A percentile compares a stretch with the other conserved stretches of the same genome.
Conservation (phyloP, 306 rosid species). For the Cucurbita moschata region DNA sequence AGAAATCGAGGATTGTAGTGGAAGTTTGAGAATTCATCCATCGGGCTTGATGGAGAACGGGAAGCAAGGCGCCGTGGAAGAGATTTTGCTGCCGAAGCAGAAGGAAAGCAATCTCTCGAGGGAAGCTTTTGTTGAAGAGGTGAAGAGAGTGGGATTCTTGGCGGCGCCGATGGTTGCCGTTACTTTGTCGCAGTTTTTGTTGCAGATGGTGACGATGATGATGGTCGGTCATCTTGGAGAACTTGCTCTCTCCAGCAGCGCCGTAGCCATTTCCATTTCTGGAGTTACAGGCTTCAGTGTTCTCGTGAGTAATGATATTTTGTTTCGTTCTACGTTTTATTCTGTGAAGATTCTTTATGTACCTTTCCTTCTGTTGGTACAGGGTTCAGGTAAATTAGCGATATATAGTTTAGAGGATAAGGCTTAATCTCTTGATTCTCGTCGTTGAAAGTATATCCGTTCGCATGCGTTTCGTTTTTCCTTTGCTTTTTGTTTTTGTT, state of each 20-base stretch:
- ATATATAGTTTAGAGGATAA: neutral
- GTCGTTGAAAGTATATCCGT: neutral
- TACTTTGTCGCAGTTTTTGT: conserved; percentile 24
- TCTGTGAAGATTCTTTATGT: neutral
- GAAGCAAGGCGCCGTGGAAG: neutral
- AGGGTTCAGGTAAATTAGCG: neutral
- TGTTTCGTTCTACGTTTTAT: neutral
- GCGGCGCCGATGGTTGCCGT: conserved; percentile 49
- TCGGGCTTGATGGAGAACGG: neutral
- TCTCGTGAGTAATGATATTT: conserved; percentile 23
- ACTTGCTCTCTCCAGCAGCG: conserved; percentile 51
- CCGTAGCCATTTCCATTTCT: conserved; percentile 38
- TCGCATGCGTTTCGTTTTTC: neutral
- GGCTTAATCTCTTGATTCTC: neutral
- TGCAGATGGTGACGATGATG: conserved; percentile 31
- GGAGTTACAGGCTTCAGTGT: conserved; percentile 45
- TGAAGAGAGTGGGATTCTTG: conserved; percentile 20
- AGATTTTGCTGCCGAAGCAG: neutral
- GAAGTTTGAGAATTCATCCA: neutral
- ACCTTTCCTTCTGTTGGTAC: neutral
- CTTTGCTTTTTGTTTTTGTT: neutral
- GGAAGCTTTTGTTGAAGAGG: conserved; percentile 12
- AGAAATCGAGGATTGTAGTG: neutral
- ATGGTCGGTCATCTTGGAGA: conserved; percentile 59
- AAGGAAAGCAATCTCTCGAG: neutral